Evolutionary conservation across 805 yeast genomes (phyloP).

Genomic region (Saccharomycopsis sp.): DNA sequence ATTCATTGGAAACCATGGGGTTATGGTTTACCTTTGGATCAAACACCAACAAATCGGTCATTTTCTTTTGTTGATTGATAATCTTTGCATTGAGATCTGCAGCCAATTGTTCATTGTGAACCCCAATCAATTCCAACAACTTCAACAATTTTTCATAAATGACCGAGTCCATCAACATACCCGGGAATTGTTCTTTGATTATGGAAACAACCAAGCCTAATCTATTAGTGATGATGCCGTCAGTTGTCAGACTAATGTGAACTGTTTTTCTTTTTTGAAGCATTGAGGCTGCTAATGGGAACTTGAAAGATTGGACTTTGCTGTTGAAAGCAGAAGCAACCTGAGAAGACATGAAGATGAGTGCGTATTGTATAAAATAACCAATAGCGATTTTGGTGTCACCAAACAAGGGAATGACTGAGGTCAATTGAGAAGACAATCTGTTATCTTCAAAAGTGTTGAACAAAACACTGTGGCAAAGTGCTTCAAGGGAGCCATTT

Average conservation of each 20-base stretch:
- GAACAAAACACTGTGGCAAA: slow-evolving; percentile 67
- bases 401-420: slow-evolving; percentile 48
- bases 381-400: slow-evolving; percentile 37
- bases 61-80: slow-evolving; percentile 39
- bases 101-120: slow-evolving; percentile 43
- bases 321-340: slow-evolving; percentile 7
- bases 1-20: slow-evolving; percentile 15
- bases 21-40: slow-evolving; percentile 21
- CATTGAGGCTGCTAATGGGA: slow-evolving; percentile 21
- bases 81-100: slow-evolving; percentile 45
- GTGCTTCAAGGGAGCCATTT: slow-evolving; percentile 57
- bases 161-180: slow-evolving; percentile 57
- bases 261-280: slow-evolving; percentile 19
- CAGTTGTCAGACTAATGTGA: slow-evolving; percentile 28
- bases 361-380: slow-evolving; percentile 36
- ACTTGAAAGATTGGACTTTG: slow-evolving; percentile 11
- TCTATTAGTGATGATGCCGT: slow-evolving; percentile 39
- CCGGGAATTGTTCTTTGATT: slow-evolving; percentile 51
- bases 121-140: slow-evolving; percentile 38
- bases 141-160: slow-evolving; percentile 50
- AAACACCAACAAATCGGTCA: slow-evolving; percentile 32
- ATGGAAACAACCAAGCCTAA: slow-evolving; percentile 45
- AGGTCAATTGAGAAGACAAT: slow-evolving; percentile 35
- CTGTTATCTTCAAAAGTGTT: slow-evolving; percentile 35
- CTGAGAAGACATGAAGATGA: slow-evolving; percentile 25